These are phyloP conservation scores for Rhynchospora pubera DNA, from an alignment of 176 grass and related monocot genomes.

Conservation along the genomic window DNA sequence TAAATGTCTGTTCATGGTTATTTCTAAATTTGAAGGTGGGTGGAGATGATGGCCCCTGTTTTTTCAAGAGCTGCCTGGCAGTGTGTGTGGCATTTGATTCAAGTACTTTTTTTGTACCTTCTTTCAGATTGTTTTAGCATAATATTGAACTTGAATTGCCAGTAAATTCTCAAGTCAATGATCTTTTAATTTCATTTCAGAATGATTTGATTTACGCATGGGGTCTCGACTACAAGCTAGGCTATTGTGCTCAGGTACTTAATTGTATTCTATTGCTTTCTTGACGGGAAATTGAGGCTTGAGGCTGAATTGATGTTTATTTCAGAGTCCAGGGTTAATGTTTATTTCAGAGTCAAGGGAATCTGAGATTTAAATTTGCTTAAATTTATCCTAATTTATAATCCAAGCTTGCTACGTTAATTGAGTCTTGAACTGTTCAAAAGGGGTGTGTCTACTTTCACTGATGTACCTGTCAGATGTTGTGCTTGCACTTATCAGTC, in stretches of 20 bases:
- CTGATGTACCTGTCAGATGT: neutral
- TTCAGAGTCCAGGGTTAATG: neutral
- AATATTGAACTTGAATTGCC: neutral
- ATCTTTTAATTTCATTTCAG: constrained; percentile 28
- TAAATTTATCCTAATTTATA: neutral
- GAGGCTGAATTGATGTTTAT: neutral
- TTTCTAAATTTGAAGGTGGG: constrained; percentile 47
- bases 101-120: constrained; percentile 16
- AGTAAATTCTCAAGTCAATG: constrained; percentile 5
- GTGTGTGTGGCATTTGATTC: constrained; percentile 82
- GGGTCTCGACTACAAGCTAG: constrained; percentile 88
- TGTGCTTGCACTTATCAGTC: neutral
- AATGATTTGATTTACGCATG: constrained; percentile 90
- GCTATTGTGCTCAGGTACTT: constrained; percentile 64
- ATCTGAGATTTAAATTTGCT: neutral
- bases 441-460: neutral
- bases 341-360: neutral
- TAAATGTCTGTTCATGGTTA: neutral
- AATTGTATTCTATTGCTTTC: neutral
- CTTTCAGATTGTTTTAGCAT: neutral
- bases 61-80: constrained; percentile 73
- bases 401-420: neutral
- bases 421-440: neutral
- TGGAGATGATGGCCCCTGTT: constrained; percentile 94
- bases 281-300: neutral